These are phyloP conservation scores for Pythium phragmiticola DNA, from an alignment of 352 stramenopile species.

Conservation along the genomic window DNA sequence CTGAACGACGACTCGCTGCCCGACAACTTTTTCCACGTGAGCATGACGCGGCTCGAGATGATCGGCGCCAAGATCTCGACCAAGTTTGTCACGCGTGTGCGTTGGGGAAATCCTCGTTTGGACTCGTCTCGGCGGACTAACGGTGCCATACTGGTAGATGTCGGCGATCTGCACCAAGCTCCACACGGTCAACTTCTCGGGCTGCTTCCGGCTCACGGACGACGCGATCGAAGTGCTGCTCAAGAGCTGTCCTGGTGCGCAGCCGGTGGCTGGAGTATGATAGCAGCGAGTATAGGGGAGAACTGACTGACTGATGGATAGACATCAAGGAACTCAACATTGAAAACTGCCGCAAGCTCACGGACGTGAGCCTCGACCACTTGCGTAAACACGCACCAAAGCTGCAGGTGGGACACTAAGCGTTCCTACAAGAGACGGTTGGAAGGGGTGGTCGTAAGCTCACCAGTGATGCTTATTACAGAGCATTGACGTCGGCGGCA, in stretches of 20 bases:
- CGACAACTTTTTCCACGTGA: slow-evolving; percentile 80
- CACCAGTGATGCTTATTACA: slow-evolving; percentile 18
- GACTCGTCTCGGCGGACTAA: neutral
- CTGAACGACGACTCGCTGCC: slow-evolving; percentile 84
- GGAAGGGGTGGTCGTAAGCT: neutral
- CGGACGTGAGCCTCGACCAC: slow-evolving; percentile 71
- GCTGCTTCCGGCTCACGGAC: slow-evolving; percentile 87
- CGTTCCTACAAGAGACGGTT: neutral
- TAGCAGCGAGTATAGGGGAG: neutral
- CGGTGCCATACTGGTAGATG: slow-evolving; percentile 34
- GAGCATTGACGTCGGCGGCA: slow-evolving; percentile 83
- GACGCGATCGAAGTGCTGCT: slow-evolving; percentile 79
- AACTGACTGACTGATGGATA: slow-evolving; percentile 22
- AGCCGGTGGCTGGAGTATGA: neutral
- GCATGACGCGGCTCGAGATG: slow-evolving; percentile 85
- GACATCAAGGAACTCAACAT: slow-evolving; percentile 89
- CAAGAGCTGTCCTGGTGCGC: slow-evolving; percentile 71
- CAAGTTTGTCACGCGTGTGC: slow-evolving; percentile 64
- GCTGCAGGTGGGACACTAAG: slow-evolving; percentile 49
- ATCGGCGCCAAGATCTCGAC: slow-evolving; percentile 85
- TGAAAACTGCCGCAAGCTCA: slow-evolving; percentile 89
- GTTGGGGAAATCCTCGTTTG: neutral
- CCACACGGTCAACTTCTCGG: slow-evolving; percentile 84
- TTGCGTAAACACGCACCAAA: slow-evolving; percentile 78
- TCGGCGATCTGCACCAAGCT: slow-evolving; percentile 80